Conservation (phyloP, 768 basidiomycete species). For the Auricularia sp. region DNA sequence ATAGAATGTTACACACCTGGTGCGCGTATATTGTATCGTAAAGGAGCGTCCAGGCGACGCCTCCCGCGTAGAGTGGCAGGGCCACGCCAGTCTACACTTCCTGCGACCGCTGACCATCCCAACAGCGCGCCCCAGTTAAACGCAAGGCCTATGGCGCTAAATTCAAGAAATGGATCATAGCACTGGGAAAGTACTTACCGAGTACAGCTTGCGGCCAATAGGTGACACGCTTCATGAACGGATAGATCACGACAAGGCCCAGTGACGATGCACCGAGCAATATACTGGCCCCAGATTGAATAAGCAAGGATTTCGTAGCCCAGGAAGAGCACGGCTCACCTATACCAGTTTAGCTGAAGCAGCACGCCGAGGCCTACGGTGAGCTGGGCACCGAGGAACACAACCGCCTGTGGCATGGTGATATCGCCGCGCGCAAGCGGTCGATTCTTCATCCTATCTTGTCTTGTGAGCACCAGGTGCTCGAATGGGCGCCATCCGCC, state of each 20-base stretch:
- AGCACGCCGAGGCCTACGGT: slow-evolving; percentile 75
- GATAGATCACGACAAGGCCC: slow-evolving; percentile 80
- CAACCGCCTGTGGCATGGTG: slow-evolving; percentile 59
- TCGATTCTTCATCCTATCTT: slow-evolving; percentile 78
- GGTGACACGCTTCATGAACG: slow-evolving; percentile 94
- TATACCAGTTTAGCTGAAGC: slow-evolving; percentile 90
- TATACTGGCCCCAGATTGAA: slow-evolving; percentile 43
- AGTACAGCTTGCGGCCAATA: slow-evolving; percentile 96
- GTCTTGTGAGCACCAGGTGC: not conserved
- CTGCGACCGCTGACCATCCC: slow-evolving; percentile 92
- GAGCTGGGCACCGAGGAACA: slow-evolving; percentile 76
- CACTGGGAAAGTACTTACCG: slow-evolving; percentile 37
- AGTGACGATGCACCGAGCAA: slow-evolving; percentile 86
- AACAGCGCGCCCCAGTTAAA: slow-evolving; percentile 97
- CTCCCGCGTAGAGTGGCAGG: slow-evolving; percentile 81
- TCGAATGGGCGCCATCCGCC: too few relatives aligned
- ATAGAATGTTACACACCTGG: slow-evolving; percentile 42
- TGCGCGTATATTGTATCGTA: slow-evolving; percentile 99
- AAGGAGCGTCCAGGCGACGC: slow-evolving; percentile 87
- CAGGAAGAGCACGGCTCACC: slow-evolving; percentile 37
- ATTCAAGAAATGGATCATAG: not conserved
- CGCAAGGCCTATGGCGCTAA: slow-evolving; percentile 53
- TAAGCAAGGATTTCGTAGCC: too few relatives aligned
- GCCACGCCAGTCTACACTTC: slow-evolving; percentile 76
- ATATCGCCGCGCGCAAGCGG: slow-evolving; percentile 84